Base-by-base conservation (phyloP, 805 yeast genomes). In the Candida nemodendra region DNA sequence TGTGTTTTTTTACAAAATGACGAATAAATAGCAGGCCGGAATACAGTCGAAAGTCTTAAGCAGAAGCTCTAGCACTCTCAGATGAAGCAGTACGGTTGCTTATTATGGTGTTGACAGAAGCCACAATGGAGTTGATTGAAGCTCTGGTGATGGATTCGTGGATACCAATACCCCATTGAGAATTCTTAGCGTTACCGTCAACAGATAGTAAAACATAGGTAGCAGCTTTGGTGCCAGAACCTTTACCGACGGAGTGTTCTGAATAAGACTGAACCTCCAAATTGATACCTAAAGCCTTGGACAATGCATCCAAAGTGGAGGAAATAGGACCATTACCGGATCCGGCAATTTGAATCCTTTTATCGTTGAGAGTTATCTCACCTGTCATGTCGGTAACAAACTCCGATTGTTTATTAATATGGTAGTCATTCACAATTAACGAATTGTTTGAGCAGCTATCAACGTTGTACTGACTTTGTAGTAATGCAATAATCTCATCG, bases 111-210 rank as follows among this genome's bases (percentile, higher is more conserved):
- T 84, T 84, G 35, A 84, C 68, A 40, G 83, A 72, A 14, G 90
- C 78, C 29, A 81, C 56, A 45, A 84, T 71, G 12, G 91, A 77
- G 51, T 75, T 72, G 53, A 86, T 76, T 5, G 95, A 81, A 32
- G 96, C 93, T 56, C 81, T 83, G 18, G 95, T 82, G 38, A 86
- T 93, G 65, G 90, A 95, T 64, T 81, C 91, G 59, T 87, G 82
- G 45, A 88, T 79, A 56, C 96, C 97, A 42, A 90, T 90, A 65
- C 97, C 97, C 96, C 96, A 90, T 42, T 64, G 54, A 32, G 63
- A 54, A 9, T 42, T 36, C 9, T 41, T 35, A 9, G 41, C 54
- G 6, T 41, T 37, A 34, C 54, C 66, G 14, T 44, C 47, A 11
- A 38, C 36, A 13, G 56, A 42, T 25, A 62, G 46, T 34, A 47